Conservation (phyloP, 2,329 filamentous ascomycete genomes). For the Penicillium janthinellum region DNA sequence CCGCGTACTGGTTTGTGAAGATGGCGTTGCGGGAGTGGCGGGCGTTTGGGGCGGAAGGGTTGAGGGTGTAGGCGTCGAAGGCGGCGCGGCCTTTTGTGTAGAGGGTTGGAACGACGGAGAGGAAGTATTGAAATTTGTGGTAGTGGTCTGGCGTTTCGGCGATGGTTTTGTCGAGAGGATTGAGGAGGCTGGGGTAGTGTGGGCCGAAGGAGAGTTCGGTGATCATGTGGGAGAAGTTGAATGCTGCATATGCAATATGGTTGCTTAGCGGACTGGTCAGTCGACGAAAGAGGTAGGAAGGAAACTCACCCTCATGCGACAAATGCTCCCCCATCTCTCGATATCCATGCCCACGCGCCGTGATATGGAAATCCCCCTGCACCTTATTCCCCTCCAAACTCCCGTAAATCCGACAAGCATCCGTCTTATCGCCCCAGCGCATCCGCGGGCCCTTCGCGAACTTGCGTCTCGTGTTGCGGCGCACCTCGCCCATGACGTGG, state of each 20-base stretch:
- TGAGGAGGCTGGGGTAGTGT: constrained; percentile 91
- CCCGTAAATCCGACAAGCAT: constrained; percentile 88
- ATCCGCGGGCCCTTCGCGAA: constrained; percentile 74
- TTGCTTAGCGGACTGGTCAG: not conserved
- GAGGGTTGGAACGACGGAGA: constrained; percentile 90
- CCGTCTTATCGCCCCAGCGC: constrained; percentile 55
- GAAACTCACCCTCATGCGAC: constrained; percentile 65
- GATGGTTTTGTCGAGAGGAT: constrained; percentile 90
- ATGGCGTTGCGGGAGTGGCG: constrained; percentile 52
- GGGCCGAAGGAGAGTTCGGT: constrained; percentile 94
- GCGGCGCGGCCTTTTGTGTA: constrained; percentile 66
- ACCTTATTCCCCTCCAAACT: constrained; percentile 93
- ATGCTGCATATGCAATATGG: constrained; percentile 55
- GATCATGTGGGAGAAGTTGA: constrained; percentile 98
- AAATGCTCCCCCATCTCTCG: constrained; percentile 76
- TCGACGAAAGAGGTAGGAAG: too few species aligned
- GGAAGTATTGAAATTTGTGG: constrained; percentile 97
- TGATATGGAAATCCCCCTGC: constrained; percentile 97
- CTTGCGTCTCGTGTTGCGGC: constrained; percentile 65
- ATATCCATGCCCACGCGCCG: constrained; percentile 93
- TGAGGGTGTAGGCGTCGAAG: constrained; percentile 46
- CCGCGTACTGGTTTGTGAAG: constrained; percentile 96
- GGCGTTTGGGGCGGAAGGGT: constrained; percentile 35
- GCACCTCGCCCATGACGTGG: constrained; percentile 78
- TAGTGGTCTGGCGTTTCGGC: constrained; percentile 75